Evolutionary conservation across 2,329 filamentous ascomycete genomes (phyloP), one percentile per base, ranked within the genome.

Genomic region (Xylariaceae sp.): DNA sequence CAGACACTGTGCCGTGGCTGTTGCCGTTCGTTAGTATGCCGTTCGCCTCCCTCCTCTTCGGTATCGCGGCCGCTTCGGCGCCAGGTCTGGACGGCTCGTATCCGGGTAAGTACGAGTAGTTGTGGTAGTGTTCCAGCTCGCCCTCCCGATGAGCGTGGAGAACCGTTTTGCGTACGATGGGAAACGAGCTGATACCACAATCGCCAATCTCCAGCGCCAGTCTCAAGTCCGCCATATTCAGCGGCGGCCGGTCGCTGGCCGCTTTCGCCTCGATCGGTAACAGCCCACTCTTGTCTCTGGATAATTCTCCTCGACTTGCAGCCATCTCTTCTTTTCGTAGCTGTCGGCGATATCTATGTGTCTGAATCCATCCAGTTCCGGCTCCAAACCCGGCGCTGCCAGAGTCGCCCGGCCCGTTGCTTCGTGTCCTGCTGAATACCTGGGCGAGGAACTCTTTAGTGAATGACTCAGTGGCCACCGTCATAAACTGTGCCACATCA

Each of bases 181-280:
- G 89, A 71, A 94, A 91, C 52, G 89, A 83, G 10, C 84, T 83
- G 55, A 95, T 76, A 51, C 88, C 85, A 22, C 80, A 82, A 47
- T 94, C 88, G 11, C 86, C 84, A 56, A 96, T 78, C 51, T 87
- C 82, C 14, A 95, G 68, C 1, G 89, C 83, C 3, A 96, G 73
- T 35, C 87, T 80, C 42, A 96, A 69, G 66, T 96, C 92, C 15
- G 85, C 82, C 71, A 92, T 86, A 12, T 84, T 84, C 1, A 96
- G 70, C 1, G 88, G 82, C 6, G 83, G 80, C 36, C 90, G 77
- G 59, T 86, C 82, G 48, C 81, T 81, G 14, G 87, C 85, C 46
- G 86, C 85, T 64, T 87, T 90, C 3, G 87, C 82, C 68, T 96
- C 90, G 33, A 90, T 73, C 0, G 91, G 92, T 6, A 96, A 71